A percentile compares a stretch with the other conserved stretches of the same genome.
Evolutionary conservation across 2,329 filamentous ascomycete genomes (phyloP).

Genomic region (Blastomyces gilchristii): DNA sequence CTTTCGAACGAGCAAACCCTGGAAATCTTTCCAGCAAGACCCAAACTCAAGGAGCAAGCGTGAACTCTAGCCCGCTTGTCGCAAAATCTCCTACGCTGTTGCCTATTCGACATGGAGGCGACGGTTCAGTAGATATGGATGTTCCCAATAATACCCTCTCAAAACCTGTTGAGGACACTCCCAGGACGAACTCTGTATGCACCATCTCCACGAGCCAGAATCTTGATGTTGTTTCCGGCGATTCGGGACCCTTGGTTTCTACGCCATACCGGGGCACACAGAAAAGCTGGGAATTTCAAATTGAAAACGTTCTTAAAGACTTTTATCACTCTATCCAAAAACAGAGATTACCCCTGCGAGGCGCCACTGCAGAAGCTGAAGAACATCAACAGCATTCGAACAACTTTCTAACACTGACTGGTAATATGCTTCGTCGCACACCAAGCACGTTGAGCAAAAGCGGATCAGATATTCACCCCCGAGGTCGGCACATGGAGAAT

Average conservation of each 20-base stretch:
- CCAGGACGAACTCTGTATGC: conserved; percentile 22
- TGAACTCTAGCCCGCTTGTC: neutral
- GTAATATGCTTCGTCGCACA: conserved; percentile 65
- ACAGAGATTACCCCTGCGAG: conserved; percentile 76
- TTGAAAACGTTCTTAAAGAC: conserved; percentile 83
- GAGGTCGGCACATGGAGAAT: conserved; percentile 61
- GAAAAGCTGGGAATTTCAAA: conserved; percentile 75
- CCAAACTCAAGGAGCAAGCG: conserved; percentile 15
- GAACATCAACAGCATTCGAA: conserved; percentile 36
- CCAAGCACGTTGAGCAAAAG: conserved; percentile 90
- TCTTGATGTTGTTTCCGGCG: conserved; percentile 36
- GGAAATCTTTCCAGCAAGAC: conserved; percentile 14
- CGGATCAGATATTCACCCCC: conserved; percentile 64
- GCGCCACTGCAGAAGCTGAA: conserved; percentile 45
- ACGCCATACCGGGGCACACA: conserved; percentile 62
- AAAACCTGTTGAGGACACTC: conserved; percentile 20
- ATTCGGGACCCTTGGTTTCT: conserved; percentile 68
- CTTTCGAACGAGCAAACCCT: conserved; percentile 48
- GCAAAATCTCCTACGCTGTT: conserved; percentile 9
- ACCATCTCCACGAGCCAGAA: conserved; percentile 25
- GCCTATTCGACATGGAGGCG: conserved; percentile 11
- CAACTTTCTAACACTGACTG: conserved; percentile 58
- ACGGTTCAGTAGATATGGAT: conserved; percentile 16
- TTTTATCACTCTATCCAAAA: conserved; percentile 86
- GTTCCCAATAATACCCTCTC: conserved; percentile 13